Conservation (phyloP, 2,329 filamentous ascomycete genomes). For the Madurella fahalii region DNA sequence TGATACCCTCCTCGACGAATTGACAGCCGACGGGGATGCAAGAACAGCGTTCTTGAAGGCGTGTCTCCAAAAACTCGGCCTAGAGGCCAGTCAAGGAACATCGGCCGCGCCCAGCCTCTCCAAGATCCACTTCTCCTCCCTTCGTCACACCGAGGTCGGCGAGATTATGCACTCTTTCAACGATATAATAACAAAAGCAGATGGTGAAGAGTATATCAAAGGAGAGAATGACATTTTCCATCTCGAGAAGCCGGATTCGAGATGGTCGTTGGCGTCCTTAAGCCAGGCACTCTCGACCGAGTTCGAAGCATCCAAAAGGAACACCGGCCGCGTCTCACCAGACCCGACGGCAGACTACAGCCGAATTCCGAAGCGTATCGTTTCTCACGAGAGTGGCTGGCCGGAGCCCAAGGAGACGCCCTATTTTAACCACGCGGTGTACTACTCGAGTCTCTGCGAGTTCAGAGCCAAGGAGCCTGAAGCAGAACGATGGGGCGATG, state of each 20-base stretch:
- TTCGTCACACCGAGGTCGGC: slow-evolving; percentile 59
- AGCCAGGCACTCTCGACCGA: slow-evolving; percentile 46
- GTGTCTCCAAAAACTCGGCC: slow-evolving; percentile 72
- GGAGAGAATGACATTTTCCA: slow-evolving; percentile 81
- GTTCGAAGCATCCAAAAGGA: slow-evolving; percentile 28
- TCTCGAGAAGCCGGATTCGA: slow-evolving; percentile 62
- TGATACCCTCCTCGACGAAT: slow-evolving; percentile 60
- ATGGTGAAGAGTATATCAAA: slow-evolving; percentile 67
- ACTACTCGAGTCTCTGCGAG: slow-evolving; percentile 64
- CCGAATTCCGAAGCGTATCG: slow-evolving; percentile 66
- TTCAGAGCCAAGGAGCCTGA: slow-evolving; percentile 59
- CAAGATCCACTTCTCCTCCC: slow-evolving; percentile 73
- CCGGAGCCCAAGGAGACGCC: slow-evolving; percentile 73
- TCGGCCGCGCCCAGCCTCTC: slow-evolving; percentile 74
- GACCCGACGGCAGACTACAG: slow-evolving; percentile 57
- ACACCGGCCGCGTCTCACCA: slow-evolving; percentile 20
- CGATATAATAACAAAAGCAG: slow-evolving; percentile 62
- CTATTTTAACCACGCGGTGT: slow-evolving; percentile 79
- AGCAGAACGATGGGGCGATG: slow-evolving; percentile 67
- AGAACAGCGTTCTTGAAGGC: slow-evolving; percentile 74
- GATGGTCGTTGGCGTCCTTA: slow-evolving; percentile 55
- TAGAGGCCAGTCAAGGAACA: slow-evolving; percentile 69
- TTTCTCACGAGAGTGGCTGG: slow-evolving; percentile 64
- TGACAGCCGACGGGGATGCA: slow-evolving; percentile 65
- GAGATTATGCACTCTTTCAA: slow-evolving; percentile 63